Evolutionary conservation across 2,329 filamentous ascomycete genomes (phyloP).

Genomic region (Nemania abortiva): DNA sequence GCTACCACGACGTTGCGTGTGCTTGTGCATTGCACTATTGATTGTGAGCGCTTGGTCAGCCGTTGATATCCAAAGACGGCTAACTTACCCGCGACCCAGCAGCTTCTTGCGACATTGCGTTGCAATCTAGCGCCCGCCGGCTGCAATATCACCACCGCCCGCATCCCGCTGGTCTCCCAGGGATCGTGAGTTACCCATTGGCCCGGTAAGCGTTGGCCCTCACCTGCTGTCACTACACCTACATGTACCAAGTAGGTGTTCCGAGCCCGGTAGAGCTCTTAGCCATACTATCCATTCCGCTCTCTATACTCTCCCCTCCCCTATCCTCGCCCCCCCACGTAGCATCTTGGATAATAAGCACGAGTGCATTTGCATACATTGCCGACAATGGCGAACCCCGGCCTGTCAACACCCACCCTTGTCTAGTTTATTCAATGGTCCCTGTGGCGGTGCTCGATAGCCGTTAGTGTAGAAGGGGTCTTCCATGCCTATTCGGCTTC

Average conservation of each 20-base stretch:
- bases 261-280: constrained; percentile 10
- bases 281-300: neutral
- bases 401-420: constrained; percentile 13
- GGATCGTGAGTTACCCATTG: constrained; percentile 22
- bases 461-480: constrained; percentile 7
- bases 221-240: constrained; percentile 15
- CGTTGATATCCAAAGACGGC: constrained; percentile 34
- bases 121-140: constrained; percentile 36
- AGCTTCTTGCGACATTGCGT: constrained; percentile 35
- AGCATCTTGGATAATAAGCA: constrained; percentile 15
- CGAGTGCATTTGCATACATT: constrained; percentile 10
- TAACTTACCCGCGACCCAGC: constrained; percentile 30
- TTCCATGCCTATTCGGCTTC: constrained; percentile 30
- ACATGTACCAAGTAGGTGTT: constrained; percentile 2
- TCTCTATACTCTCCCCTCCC: neutral
- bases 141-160: constrained; percentile 32
- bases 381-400: neutral
- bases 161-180: constrained; percentile 20
- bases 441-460: constrained; percentile 34
- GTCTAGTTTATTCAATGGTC: constrained; percentile 20
- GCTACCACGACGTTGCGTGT: constrained; percentile 25
- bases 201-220: constrained; percentile 26
- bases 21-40: constrained; percentile 37
- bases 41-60: constrained; percentile 39
- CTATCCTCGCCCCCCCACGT: constrained; percentile 11